Percentiles rank a stretch among this genome's conserved stretches.
phyloP scores from a whole-genome alignment of 148 eudicot species.

The Arbutus unedo region DNA sequence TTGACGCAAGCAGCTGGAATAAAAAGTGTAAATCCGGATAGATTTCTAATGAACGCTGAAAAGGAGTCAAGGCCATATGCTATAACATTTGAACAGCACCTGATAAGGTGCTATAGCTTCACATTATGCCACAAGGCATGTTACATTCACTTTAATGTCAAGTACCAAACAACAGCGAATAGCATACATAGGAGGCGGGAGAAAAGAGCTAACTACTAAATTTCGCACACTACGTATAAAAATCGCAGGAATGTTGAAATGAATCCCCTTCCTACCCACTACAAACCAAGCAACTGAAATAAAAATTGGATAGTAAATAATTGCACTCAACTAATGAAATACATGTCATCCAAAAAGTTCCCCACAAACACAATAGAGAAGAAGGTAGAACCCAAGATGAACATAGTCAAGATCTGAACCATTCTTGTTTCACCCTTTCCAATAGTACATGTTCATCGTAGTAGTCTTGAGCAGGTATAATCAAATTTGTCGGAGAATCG shows the following conservation, averaged over 20 bases:
- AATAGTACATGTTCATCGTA: not conserved
- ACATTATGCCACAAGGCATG: not conserved
- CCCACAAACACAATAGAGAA: not conserved
- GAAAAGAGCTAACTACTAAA: not conserved
- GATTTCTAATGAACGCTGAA: not conserved
- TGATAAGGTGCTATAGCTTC: not conserved
- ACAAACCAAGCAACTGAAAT: not conserved
- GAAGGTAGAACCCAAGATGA: not conserved
- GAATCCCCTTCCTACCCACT: not conserved
- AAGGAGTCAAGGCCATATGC: not conserved
- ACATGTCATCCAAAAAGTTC: not conserved
- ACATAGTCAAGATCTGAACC: not conserved
- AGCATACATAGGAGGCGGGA: not conserved
- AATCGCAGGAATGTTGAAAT: not conserved
- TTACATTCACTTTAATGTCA: conserved; percentile 9
- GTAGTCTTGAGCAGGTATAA: not conserved
- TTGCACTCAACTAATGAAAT: not conserved
- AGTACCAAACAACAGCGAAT: not conserved
- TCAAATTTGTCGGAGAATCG: not conserved
- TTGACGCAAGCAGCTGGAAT: not conserved
- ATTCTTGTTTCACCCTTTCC: not conserved
- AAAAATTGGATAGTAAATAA: not conserved
- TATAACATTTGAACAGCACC: not conserved
- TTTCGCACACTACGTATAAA: not conserved
- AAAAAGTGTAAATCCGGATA: not conserved